phyloP scores from a whole-genome alignment of 2,329 filamentous ascomycete genomes.

The Stemphylium lycopersici region DNA sequence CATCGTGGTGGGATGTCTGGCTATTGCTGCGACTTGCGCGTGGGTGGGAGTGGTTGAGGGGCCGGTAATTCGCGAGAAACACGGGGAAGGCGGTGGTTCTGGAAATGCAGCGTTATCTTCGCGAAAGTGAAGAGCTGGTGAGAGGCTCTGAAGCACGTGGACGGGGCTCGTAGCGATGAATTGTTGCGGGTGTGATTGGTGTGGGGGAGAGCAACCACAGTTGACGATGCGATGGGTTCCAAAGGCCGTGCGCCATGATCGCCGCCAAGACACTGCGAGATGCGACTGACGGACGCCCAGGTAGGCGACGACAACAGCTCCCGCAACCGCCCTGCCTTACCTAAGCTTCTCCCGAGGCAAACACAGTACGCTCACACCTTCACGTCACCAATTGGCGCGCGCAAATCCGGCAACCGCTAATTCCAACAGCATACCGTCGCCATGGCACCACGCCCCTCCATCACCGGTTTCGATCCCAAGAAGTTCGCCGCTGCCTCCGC shows the following conservation, averaged over 20 bases:
- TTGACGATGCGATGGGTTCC: constrained; percentile 1
- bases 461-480: constrained; percentile 90
- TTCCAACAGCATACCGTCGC: constrained; percentile 30
- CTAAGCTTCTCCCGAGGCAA: constrained; percentile 29
- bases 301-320: constrained; percentile 28
- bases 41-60: not conserved
- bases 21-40: constrained; percentile 25
- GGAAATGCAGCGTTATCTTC: not conserved
- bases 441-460: constrained; percentile 68
- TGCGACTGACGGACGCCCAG: constrained; percentile 21
- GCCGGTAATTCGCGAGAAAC: not conserved
- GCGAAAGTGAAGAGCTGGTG: not conserved
- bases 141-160: not conserved
- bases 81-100: not conserved
- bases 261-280: constrained; percentile 20
- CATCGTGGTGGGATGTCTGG: constrained; percentile 51
- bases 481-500: constrained; percentile 77
- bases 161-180: constrained; percentile 1
- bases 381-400: constrained; percentile 4
- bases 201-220: constrained; percentile 8
- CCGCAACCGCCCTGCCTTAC: constrained; percentile 24
- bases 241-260: constrained; percentile 16
- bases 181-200: constrained; percentile 3
- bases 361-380: constrained; percentile 28
- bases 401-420: constrained; percentile 19